Base-by-base conservation (phyloP, 345 rosid species). In the Salix brachista region DNA sequence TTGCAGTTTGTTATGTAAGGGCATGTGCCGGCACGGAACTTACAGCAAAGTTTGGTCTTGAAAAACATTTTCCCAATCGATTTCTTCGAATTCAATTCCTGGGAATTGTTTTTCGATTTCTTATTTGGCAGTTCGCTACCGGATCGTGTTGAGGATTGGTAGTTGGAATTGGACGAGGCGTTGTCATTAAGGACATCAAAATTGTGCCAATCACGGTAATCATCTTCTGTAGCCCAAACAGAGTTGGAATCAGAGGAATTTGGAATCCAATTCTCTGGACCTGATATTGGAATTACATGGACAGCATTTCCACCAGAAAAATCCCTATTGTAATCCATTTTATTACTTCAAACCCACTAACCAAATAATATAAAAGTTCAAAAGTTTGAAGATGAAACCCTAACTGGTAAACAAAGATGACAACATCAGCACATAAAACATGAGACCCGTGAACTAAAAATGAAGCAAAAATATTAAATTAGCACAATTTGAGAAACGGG, bases 171-270 rank as follows among this genome's bases (percentile, higher is more conserved):
- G 3, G 88, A 83, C 17, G 83, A 85, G 1, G 86, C 46, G 54
- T 77, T 96, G 46, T 75, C 86, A 41, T 80, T 80, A 18, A 44
- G 13, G 34, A 84, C 89, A 4, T 73, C 81, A 66, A 79, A 80
- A 41, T 76, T 80, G 84, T 85, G 86, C 96, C 90, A 91, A 58
- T 62, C 86, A 37, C 88, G 89, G 86, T 95, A 95, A 34, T 95
- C 99, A 23, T 93, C 99, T 73, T 95, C 99, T 28, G 92, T 90
- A 23, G 97, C 97, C 97, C 97, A 95, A 21, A 93, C 91, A 14
- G 89, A 68, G 61, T 34, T 71, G 67, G 83, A 77, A 76, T 89
- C 94, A 1, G 67, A 50, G 67, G 89, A 77, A 87, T 86, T 90
- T 4, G 91, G 92, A 67, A 88, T 67, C 93, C 94, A 92, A 79